These are phyloP conservation scores for Inonotus hispidus DNA, from an alignment of 1,284 basidiomycete genomes.

Conservation along the genomic window DNA sequence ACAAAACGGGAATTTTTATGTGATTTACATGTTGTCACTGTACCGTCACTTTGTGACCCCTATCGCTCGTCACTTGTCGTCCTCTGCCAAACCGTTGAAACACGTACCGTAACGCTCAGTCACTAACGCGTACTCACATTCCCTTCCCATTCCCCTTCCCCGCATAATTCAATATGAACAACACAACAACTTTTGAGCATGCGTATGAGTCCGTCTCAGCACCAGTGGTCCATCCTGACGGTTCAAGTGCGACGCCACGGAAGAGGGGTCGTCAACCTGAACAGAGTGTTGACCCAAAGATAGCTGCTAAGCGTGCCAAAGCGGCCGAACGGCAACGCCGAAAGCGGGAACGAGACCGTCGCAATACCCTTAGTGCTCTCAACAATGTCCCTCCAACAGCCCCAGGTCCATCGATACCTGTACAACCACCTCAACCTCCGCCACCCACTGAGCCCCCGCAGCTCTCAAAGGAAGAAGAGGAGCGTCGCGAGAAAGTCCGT, in stretches of 20 bases:
- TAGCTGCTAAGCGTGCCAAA: constrained; percentile 61
- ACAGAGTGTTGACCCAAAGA: constrained; percentile 13
- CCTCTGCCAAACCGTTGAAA: background rate
- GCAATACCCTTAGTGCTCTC: constrained; percentile 28
- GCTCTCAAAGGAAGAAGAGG: constrained; percentile 45
- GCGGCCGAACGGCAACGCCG: constrained; percentile 73
- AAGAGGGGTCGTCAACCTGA: constrained; percentile 11
- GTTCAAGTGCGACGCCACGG: background rate
- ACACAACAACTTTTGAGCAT: constrained; percentile 5
- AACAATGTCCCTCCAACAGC: constrained; percentile 23
- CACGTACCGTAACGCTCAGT: constrained; percentile 4
- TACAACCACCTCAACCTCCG: constrained; percentile 22
- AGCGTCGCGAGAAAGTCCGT: constrained; percentile 60
- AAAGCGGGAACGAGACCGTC: constrained; percentile 66
- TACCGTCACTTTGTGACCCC: constrained; percentile 10
- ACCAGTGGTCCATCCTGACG: background rate
- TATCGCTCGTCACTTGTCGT: background rate
- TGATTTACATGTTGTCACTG: constrained; percentile 9
- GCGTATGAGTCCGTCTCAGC: constrained; percentile 3
- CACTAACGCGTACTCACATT: constrained; percentile 1
- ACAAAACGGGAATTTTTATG: background rate
- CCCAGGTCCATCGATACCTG: constrained; percentile 9
- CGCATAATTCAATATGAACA: background rate
- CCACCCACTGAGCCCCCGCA: constrained; percentile 22
- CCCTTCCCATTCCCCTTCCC: background rate